Evolutionary conservation across 2,329 filamentous ascomycete genomes (phyloP).

Genomic region (Aureobasidium sp.): DNA sequence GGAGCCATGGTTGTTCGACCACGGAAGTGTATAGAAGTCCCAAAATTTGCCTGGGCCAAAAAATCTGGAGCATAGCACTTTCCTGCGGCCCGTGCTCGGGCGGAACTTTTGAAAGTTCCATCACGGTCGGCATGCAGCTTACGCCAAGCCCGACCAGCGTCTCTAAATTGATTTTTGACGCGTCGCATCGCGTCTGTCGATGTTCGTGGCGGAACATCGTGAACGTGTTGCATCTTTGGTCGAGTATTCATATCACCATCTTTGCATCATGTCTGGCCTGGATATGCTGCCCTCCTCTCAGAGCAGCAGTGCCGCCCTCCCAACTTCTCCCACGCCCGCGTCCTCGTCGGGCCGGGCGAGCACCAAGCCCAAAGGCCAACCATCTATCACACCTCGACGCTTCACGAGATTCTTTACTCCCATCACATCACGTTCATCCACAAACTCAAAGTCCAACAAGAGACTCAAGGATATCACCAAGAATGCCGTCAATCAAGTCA

Average conservation of each 20-base stretch:
- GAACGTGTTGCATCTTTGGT: background rate
- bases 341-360: conserved; percentile 20
- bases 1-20: conserved; percentile 34
- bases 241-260: background rate
- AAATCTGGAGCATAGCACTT: background rate
- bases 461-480: conserved; percentile 45
- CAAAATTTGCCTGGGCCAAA: too few relatives aligned
- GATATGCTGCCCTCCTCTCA: conserved; percentile 22
- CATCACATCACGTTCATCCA: conserved; percentile 20
- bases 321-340: conserved; percentile 32
- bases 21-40: background rate
- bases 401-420: conserved; percentile 48
- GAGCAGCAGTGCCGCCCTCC: conserved; percentile 28
- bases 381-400: conserved; percentile 45
- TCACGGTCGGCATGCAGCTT: too few relatives aligned
- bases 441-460: conserved; percentile 35
- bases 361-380: conserved; percentile 39
- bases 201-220: background rate
- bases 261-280: conserved; percentile 1
- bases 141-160: too few relatives aligned
- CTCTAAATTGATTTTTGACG: background rate
- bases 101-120: too few relatives aligned
- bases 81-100: too few relatives aligned
- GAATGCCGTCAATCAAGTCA: conserved; percentile 36
- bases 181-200: background rate